Evolutionary conservation across 371 early-diverging fungal species (phyloP).

Genomic region (Mucor indicus): DNA sequence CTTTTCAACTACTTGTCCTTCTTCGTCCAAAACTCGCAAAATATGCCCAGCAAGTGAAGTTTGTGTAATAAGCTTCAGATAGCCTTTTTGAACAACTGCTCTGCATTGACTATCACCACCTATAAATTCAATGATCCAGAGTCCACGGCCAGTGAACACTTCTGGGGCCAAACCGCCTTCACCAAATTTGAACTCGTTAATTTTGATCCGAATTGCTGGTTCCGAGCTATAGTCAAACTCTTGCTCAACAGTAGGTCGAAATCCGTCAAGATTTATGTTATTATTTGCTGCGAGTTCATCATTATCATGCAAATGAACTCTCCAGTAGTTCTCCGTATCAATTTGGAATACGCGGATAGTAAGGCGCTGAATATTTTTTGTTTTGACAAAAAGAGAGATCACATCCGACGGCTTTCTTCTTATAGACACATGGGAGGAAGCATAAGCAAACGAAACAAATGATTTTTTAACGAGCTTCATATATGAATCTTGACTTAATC

Average conservation of each 20-base stretch:
- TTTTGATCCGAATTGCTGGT: slow-evolving; percentile 13
- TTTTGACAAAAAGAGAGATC: slow-evolving; percentile 12
- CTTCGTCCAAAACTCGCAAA: slow-evolving; percentile 45
- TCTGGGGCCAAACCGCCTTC: slow-evolving; percentile 20
- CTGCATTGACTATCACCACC: slow-evolving; percentile 38
- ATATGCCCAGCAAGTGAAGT: slow-evolving; percentile 50
- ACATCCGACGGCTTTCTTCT: slow-evolving; percentile 17
- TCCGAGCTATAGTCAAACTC: slow-evolving; percentile 14
- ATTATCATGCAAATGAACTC: slow-evolving; percentile 6
- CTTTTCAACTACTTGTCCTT: slow-evolving; percentile 20
- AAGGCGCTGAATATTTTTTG: slow-evolving; percentile 36
- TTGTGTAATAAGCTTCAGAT: slow-evolving; percentile 43
- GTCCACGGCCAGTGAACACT: slow-evolving; percentile 38
- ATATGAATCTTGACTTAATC: too few species aligned
- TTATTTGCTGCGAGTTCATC: slow-evolving; percentile 2
- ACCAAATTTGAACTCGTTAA: slow-evolving; percentile 20
- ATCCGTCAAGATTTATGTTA: slow-evolving; percentile 32
- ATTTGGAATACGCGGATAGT: slow-evolving; percentile 40
- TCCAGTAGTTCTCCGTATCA: slow-evolving; percentile 39
- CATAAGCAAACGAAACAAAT: slow-evolving; percentile 16
- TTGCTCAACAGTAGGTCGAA: slow-evolving; percentile 40
- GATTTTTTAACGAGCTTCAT: slow-evolving; percentile 6
- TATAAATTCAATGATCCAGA: slow-evolving; percentile 47
- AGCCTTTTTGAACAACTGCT: slow-evolving; percentile 52
- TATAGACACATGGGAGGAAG: slow-evolving; percentile 7